Conservation (phyloP, 164 flowering plant genomes). For the Chloranthus sessilifolius region DNA sequence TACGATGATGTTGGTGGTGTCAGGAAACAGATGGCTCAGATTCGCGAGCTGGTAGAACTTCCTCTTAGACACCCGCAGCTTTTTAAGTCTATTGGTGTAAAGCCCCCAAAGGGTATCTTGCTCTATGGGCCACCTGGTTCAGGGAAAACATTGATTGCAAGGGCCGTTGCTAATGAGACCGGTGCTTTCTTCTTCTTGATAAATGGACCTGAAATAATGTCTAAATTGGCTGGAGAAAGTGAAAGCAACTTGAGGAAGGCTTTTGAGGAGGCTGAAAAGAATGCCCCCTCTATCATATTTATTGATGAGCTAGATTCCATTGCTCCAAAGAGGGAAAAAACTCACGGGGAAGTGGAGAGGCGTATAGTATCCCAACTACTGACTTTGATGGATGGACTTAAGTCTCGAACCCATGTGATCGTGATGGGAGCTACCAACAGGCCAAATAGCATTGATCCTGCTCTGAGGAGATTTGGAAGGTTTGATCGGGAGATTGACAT, state of each 20-base stretch:
- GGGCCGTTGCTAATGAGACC: conserved; percentile 33
- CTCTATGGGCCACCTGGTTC: conserved; percentile 29
- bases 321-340: conserved; percentile 73
- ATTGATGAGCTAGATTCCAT: conserved; percentile 67
- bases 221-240: conserved; percentile 30
- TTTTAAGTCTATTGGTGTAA: conserved; percentile 47
- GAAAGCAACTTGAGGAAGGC: conserved; percentile 40
- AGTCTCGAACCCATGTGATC: conserved; percentile 56
- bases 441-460: conserved; percentile 67
- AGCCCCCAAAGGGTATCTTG: conserved; percentile 30
- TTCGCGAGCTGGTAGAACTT: conserved; percentile 67
- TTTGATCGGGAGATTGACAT: conserved; percentile 70
- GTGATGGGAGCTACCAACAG: conserved; percentile 71
- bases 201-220: conserved; percentile 34
- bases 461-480: conserved; percentile 66
- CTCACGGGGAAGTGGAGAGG: conserved; percentile 75
- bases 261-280: conserved; percentile 73
- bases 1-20: conserved; percentile 80
- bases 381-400: conserved; percentile 69
- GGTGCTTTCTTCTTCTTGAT: conserved; percentile 31
- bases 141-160: conserved; percentile 33
- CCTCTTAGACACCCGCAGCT: conserved; percentile 70
- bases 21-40: conserved; percentile 77
- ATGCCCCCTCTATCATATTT: conserved; percentile 64
- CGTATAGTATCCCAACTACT: conserved; percentile 66